Base-by-base conservation (phyloP, 805 yeast genomes). In the Zygoascus ofunaensis region DNA sequence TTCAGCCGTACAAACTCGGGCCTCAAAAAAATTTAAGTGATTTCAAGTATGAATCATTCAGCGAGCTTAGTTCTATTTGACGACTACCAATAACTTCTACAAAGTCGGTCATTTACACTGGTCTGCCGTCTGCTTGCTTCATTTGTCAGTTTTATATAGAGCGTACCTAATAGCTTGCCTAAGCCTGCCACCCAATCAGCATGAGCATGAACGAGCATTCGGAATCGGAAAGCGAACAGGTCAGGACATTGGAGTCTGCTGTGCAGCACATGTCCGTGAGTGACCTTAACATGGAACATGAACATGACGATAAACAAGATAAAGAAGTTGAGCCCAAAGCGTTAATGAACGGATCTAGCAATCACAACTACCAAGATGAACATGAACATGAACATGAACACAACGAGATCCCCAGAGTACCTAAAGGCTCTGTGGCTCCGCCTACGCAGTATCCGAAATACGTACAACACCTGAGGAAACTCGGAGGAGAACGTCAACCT, bases 401-500 rank as follows among this genome's bases (percentile, higher is more conserved):
- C n/a, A 15, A 34, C 36, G 36, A 18, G 15, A 34, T 15, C 5
- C 47, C 40, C 20, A 22, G 54, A 19, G 51, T 46, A 19, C 54
- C 54, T 7, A 36, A 44, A 22, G 45, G 46, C 3, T 42, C 50
- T 3, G 46, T 39, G 5, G 51, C 48, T 26, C 43, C 48, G 20
- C 56, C 56, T 4, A 38, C 37, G n/a, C 49, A 45, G n/a, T 52
- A 52, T 33, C 54, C 56, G 17, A 52, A 52, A 34, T 52, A 52
- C 34, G 23, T 47, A 4, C 46, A 52, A 37, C 56, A 52, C 39
- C 21, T 52, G 41, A 48, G 51, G 5, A 38, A 47, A 34, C 41
- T 46, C 33, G 41, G 41, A n/a, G 47, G 48, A 4, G 55, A 55
- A 37, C 48, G 56, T 8, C 41, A 52, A 19, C 56, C 87, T 1